These are phyloP conservation scores for Trapa incisa DNA, from an alignment of 345 rosid genomes.

Conservation along the genomic window DNA sequence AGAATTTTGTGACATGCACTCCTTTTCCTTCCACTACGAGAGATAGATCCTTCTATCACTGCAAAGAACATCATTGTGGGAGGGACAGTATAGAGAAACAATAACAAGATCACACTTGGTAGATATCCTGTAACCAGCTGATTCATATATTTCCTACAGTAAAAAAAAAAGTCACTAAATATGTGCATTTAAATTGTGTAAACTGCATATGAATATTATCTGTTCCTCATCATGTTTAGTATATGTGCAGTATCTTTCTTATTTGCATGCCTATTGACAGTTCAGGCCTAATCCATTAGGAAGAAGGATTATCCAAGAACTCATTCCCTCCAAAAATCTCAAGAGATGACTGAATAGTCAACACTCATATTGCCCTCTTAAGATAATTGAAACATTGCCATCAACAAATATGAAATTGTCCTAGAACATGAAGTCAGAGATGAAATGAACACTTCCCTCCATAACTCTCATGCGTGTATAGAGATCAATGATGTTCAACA, in stretches of 20 bases:
- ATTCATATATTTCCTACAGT: constrained; percentile 19
- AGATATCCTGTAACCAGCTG: constrained; percentile 80
- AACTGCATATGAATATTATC: background rate
- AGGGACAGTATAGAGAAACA: constrained; percentile 62
- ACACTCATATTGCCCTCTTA: background rate
- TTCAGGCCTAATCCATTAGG: background rate
- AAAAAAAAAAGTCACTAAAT: background rate
- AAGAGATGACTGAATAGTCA: background rate
- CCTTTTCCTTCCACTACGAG: constrained; percentile 67
- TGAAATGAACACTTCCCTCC: background rate
- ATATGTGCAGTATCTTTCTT: background rate
- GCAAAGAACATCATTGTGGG: constrained; percentile 87
- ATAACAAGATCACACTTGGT: constrained; percentile 77
- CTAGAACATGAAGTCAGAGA: background rate
- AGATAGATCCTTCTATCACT: constrained; percentile 58
- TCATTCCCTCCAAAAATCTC: background rate
- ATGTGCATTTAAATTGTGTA: background rate
- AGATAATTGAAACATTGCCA: background rate
- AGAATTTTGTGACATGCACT: constrained; percentile 72
- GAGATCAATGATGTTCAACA: background rate
- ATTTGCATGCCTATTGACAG: background rate
- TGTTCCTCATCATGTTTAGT: background rate
- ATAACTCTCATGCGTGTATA: background rate
- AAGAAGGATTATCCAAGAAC: background rate
- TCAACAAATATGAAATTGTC: background rate